These are phyloP conservation scores for Lipomyces starkeyi DNA, from an alignment of 805 yeast species.

Conservation along the genomic window DNA sequence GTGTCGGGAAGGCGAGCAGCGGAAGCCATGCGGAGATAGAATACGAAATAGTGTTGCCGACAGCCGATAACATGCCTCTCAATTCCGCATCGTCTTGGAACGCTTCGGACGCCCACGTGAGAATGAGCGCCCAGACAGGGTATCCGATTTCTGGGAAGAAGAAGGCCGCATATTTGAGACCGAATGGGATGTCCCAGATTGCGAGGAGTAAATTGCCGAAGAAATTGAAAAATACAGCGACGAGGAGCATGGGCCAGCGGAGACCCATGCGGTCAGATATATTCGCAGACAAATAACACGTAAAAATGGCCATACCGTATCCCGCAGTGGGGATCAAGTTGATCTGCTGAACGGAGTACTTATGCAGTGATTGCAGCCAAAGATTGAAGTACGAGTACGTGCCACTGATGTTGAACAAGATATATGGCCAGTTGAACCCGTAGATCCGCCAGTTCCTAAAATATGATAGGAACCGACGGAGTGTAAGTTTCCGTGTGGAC, in stretches of 20 bases:
- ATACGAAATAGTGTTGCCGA: conserved; percentile 16
- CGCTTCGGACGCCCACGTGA: conserved; percentile 22
- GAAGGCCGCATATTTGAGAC: conserved; percentile 16
- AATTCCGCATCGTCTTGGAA: conserved; percentile 26
- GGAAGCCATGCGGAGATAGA: conserved; percentile 15
- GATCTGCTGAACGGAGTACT: conserved; percentile 20
- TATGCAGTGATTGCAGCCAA: conserved; percentile 16
- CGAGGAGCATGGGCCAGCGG: conserved; percentile 18
- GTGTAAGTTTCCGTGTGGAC: conserved; percentile 5
- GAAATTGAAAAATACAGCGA: conserved; percentile 12
- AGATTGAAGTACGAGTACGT: conserved; percentile 19
- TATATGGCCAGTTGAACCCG: conserved; percentile 22
- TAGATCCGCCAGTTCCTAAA: conserved; percentile 20
- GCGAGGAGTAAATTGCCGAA: conserved; percentile 18
- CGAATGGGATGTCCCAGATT: conserved; percentile 24
- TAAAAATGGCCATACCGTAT: conserved; percentile 19
- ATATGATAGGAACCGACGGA: conserved; percentile 9
- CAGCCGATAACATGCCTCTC: conserved; percentile 16
- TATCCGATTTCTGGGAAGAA: conserved; percentile 21
- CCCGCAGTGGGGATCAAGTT: conserved; percentile 20
- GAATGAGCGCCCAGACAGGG: conserved; percentile 23
- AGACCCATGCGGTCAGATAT: conserved; percentile 15
- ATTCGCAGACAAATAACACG: conserved; percentile 10
- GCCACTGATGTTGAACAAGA: conserved; percentile 13
- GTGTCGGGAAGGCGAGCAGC: conserved; percentile 20